A percentile compares a stretch with the other conserved stretches of the same genome.
Evolutionary conservation across 306 rosid species (phyloP).

Genomic region (Prunus mongolica): DNA sequence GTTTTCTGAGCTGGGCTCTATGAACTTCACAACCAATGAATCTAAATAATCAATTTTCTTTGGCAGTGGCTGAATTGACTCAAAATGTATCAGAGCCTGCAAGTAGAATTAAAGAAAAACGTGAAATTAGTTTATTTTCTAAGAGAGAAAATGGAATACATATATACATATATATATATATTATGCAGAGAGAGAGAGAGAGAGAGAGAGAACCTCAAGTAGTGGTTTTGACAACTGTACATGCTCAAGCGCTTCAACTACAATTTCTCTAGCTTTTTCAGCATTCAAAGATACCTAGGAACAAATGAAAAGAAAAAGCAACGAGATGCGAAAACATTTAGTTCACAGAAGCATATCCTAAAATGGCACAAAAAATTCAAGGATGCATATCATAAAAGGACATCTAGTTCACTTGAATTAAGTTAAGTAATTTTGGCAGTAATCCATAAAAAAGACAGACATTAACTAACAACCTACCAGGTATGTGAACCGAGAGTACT

Average conservation of each 20-base stretch:
- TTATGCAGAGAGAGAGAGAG: background rate
- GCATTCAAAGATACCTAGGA: slow-evolving; percentile 75
- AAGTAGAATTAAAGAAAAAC: slow-evolving; percentile 16
- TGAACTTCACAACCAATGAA: slow-evolving; percentile 67
- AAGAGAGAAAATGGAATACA: background rate
- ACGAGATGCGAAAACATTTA: background rate
- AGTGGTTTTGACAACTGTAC: slow-evolving; percentile 65
- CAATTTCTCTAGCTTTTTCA: slow-evolving; percentile 75
- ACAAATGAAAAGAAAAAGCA: background rate
- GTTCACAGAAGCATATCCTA: background rate
- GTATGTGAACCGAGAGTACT: slow-evolving; percentile 77
- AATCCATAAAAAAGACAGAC: background rate
- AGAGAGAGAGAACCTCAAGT: slow-evolving; percentile 57
- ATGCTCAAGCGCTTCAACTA: slow-evolving; percentile 75
- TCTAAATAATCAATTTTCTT: slow-evolving; percentile 72
- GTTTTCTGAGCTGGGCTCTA: slow-evolving; percentile 66
- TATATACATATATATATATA: background rate
- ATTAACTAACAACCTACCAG: slow-evolving; percentile 48
- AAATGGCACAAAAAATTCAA: background rate
- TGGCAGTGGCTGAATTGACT: slow-evolving; percentile 70
- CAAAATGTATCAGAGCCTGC: slow-evolving; percentile 91
- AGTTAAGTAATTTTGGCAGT: background rate
- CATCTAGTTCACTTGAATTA: background rate
- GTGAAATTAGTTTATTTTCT: background rate
- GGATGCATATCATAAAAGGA: too few relatives aligned